Conservation (phyloP, 2,329 filamentous ascomycete species). For the Colletotrichum incanum region DNA sequence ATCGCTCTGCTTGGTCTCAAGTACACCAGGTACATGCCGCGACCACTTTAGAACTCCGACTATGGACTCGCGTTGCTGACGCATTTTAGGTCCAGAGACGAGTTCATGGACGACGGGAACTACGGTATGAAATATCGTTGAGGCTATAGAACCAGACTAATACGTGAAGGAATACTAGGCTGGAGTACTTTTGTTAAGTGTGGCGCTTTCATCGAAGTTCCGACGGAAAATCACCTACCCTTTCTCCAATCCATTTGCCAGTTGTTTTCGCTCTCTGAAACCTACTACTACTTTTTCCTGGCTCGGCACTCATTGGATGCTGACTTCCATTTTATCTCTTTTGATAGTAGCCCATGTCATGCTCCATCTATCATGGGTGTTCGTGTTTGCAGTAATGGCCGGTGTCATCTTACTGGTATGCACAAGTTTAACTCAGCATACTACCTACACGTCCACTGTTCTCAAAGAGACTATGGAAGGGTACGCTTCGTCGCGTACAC, state of each 20-base stretch:
- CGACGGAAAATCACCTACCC: background rate
- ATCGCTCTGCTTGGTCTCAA: conserved; percentile 1
- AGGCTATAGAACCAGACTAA: background rate
- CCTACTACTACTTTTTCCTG: background rate
- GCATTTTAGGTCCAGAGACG: background rate
- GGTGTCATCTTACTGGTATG: conserved; percentile 1
- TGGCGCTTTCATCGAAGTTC: background rate
- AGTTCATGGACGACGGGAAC: conserved; percentile 10
- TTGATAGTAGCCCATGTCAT: background rate
- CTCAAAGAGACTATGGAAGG: background rate
- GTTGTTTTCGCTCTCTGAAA: background rate
- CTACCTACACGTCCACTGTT: background rate
- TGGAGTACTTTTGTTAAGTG: conserved; percentile 1
- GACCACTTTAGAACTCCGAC: background rate
- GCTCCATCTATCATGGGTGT: background rate
- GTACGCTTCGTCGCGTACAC: background rate
- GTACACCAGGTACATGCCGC: background rate
- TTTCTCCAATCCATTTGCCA: background rate
- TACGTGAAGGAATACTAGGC: background rate
- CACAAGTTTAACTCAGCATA: conserved; percentile 10
- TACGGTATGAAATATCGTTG: background rate
- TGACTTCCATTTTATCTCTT: background rate
- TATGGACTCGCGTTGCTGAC: background rate
- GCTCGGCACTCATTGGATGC: background rate
- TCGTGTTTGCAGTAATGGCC: background rate